Evolutionary conservation across 2,329 filamentous ascomycete species (phyloP), one percentile per base, ranked within the genome.

Genomic region (Hypoxylon sp.): DNA sequence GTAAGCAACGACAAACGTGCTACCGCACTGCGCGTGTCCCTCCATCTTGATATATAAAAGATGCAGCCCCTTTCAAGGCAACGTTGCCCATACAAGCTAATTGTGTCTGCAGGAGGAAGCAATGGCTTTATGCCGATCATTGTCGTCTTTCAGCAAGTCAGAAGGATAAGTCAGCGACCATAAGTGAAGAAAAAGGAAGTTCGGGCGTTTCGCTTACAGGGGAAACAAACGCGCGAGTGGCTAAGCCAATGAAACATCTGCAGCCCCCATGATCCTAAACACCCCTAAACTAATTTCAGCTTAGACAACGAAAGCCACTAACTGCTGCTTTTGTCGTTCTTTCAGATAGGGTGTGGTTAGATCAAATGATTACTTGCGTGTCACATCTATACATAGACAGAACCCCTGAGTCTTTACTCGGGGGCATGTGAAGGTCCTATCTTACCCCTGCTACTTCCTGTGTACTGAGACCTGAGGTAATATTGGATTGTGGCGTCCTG

Each of bases 161-260:
- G 12, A 49, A 17, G 23, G 27, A 30, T 13, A 9, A 17, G 7
- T 37, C 20, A 43, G 43, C 13, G n/a, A 34, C 40, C 19, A 36
- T n/a, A n/a, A 47, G 17, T 11, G 19, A 23, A 47, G 34, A 51
- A 55, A 56, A 43, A 43, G 51, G 51, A 58, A 55, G 54, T 17
- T 54, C 42, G 26, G 43, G 17, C 25, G 25, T 23, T 23, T 47
- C 42, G 43, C 21, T 45, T 31, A 45, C 40, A 31, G 34, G 44
- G 40, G 13, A n/a, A 21, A 17, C 31, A 34, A n/a, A 34, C 26
- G 34, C 17, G 44, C 40, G 36, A 45, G 31, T 32, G 40, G 43
- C 51, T 40, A 15, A 49, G 38, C 55, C 55, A 58, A 58, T 58
- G 29, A 55, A 51, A 51, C 17, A 7, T 20, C 3, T 17, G 19